Percentiles rank a stretch among this genome's conserved stretches.
Conservation (phyloP, 1,284 basidiomycete genomes). For the Takashimella koratensis region DNA sequence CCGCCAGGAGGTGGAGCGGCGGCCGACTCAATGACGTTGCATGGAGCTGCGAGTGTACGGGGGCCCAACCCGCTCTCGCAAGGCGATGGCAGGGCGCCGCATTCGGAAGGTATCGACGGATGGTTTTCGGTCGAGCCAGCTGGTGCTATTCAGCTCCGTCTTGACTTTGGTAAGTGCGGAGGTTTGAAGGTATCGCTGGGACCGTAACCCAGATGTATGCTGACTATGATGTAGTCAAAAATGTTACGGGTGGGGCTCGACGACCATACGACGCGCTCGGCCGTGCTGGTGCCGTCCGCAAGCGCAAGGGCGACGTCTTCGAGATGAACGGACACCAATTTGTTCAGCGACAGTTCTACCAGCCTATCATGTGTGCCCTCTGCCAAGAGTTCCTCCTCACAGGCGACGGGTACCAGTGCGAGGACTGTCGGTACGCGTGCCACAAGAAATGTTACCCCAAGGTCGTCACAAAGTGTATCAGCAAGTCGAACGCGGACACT, state of each 20-base stretch:
- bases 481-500: conserved; percentile 85
- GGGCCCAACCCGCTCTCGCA: conserved; percentile 5
- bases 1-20: conserved; percentile 20
- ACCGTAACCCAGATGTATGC: too few species aligned
- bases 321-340: conserved; percentile 99
- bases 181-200: too few species aligned
- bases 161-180: conserved; percentile 77
- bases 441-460: conserved; percentile 99
- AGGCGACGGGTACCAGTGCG: conserved; percentile 96
- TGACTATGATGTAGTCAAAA: conserved; percentile 66
- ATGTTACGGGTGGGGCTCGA: conserved; percentile 79
- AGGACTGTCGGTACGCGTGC: conserved; percentile 97
- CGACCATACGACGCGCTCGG: conserved; percentile 93
- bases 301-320: conserved; percentile 96
- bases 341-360: conserved; percentile 95
- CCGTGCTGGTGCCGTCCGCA: conserved; percentile 95
- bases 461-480: conserved; percentile 99
- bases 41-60: conserved; percentile 26
- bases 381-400: conserved; percentile 98
- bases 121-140: conserved; percentile 98
- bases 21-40: conserved; percentile 35
- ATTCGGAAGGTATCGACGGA: conserved; percentile 79
- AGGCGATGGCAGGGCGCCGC: conserved; percentile 5
- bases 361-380: conserved; percentile 96
- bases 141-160: conserved; percentile 78